phyloP scores from a whole-genome alignment of 2,329 filamentous ascomycete species.

The Talaromyces atroroseus region DNA sequence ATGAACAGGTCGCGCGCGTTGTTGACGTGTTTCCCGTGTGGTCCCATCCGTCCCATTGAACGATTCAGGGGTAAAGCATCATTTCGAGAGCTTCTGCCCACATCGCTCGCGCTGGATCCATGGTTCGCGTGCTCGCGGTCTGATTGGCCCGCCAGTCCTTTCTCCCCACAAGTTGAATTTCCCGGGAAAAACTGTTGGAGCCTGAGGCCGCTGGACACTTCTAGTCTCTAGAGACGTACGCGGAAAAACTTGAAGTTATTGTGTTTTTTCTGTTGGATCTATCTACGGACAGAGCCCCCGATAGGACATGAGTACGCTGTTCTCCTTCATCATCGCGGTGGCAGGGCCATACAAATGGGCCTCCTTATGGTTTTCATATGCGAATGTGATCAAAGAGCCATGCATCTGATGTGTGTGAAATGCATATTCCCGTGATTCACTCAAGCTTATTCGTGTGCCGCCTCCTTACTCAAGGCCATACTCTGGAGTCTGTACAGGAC shows the following conservation, averaged over 20 bases:
- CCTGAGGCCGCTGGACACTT: neutral
- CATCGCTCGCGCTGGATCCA: constrained; percentile 6
- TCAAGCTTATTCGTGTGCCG: no score
- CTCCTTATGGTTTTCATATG: no score
- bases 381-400: neutral
- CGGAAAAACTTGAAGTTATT: no score
- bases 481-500: no score
- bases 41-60: neutral
- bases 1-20: neutral
- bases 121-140: neutral
- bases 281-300: no score
- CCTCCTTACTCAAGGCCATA: no score
- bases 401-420: neutral
- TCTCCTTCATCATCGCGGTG: no score
- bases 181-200: neutral
- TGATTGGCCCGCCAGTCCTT: neutral
- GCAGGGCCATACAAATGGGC: no score
- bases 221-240: no score
- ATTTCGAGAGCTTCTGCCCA: neutral
- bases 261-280: no score
- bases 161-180: neutral
- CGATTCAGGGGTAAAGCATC: constrained; percentile 9
- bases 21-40: constrained; percentile 1
- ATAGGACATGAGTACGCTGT: no score
- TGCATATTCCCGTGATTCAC: neutral